Percentiles rank a stretch among this genome's conserved stretches.
Evolutionary conservation across 352 stramenopile genomes (phyloP).

Genomic region (Globisporangium cylindrosporum): DNA sequence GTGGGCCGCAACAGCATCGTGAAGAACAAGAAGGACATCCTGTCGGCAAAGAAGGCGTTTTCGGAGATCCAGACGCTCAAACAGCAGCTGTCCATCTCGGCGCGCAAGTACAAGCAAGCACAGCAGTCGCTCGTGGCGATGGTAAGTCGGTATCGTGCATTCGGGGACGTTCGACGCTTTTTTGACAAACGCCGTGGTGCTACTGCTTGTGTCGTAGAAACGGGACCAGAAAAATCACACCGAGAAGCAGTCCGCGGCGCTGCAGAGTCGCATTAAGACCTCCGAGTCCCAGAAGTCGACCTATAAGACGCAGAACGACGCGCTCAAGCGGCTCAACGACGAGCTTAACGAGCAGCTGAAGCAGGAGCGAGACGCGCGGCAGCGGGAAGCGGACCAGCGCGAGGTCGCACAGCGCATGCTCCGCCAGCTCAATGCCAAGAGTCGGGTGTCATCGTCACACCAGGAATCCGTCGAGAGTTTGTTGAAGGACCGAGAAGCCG

Average conservation of each 20-base stretch:
- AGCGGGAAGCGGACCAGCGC: conserved; percentile 64
- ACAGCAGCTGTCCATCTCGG: conserved; percentile 86
- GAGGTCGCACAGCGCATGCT: conserved; percentile 60
- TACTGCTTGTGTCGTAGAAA: conserved; percentile 63
- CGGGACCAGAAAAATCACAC: conserved; percentile 91
- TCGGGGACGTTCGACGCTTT: conserved; percentile 10
- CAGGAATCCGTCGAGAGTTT: conserved; percentile 65
- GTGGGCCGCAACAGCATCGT: conserved; percentile 77
- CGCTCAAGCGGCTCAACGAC: conserved; percentile 63
- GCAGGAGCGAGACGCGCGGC: conserved; percentile 63
- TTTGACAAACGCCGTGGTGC: conserved; percentile 21
- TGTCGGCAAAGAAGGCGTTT: conserved; percentile 92
- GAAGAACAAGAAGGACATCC: conserved; percentile 82
- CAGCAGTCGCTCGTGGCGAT: conserved; percentile 90
- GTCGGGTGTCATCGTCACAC: conserved; percentile 61
- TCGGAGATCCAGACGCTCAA: conserved; percentile 94
- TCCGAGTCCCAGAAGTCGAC: conserved; percentile 70
- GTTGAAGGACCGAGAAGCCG: conserved; percentile 71
- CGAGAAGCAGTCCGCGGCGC: conserved; percentile 79
- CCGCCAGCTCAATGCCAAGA: conserved; percentile 66
- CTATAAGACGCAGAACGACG: conserved; percentile 60
- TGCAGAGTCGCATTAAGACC: conserved; percentile 78
- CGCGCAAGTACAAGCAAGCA: conserved; percentile 82
- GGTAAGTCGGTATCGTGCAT: conserved; percentile 58
- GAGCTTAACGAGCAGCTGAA: conserved; percentile 70